Conservation (phyloP, 805 yeast genomes). For the Kregervanrija fluxuum region DNA sequence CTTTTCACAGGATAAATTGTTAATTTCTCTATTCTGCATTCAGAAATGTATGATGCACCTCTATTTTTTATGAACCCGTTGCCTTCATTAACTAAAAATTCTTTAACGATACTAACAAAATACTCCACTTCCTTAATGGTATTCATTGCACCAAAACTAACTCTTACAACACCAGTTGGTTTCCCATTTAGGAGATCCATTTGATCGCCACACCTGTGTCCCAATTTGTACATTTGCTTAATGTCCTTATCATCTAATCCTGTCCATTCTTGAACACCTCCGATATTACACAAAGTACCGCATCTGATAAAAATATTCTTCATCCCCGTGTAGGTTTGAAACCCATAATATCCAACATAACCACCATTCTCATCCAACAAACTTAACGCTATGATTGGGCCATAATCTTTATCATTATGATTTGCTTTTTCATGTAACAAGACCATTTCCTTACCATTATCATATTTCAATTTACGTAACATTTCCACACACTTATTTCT, state of each 20-base stretch:
- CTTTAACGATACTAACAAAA: conserved; percentile 20
- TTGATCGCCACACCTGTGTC: conserved; percentile 37
- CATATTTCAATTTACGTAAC: conserved; percentile 18
- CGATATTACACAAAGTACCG: conserved; percentile 38
- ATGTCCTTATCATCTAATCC: conserved; percentile 18
- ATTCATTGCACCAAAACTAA: conserved; percentile 36
- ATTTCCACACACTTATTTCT: conserved; percentile 18
- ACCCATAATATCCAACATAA: conserved; percentile 32
- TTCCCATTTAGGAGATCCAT: conserved; percentile 31
- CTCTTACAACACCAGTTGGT: conserved; percentile 35
- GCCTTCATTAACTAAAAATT: conserved; percentile 13
- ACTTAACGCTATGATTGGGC: conserved; percentile 36
- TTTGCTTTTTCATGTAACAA: conserved; percentile 15
- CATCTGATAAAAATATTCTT: conserved; percentile 30
- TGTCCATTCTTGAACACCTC: conserved; percentile 26
- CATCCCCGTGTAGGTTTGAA: conserved; percentile 27
- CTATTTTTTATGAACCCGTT: neutral
- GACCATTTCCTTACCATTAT: conserved; percentile 16
- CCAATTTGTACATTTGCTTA: conserved; percentile 21
- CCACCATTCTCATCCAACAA: conserved; percentile 19
- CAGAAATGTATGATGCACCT: neutral
- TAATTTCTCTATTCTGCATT: conserved; percentile 15
- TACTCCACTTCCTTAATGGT: conserved; percentile 26
- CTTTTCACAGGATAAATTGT: conserved; percentile 37
- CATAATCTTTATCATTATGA: conserved; percentile 11